These are phyloP conservation scores for Cyclotella atomus DNA, from an alignment of 108 stramenopile genomes.

Conservation along the genomic window DNA sequence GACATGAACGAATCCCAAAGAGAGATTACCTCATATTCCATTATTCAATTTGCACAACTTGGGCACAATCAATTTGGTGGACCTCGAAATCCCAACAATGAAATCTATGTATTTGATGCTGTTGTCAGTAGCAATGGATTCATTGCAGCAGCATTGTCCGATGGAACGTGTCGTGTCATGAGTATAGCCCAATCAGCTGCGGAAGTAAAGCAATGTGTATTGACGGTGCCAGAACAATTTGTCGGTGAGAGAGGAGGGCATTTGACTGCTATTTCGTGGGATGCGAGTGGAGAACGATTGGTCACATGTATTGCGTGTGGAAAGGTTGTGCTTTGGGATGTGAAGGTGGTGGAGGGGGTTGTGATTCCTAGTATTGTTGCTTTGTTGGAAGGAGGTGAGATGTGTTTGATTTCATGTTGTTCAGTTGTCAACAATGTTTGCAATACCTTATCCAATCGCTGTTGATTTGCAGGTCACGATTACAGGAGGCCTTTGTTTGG, in stretches of 20 bases:
- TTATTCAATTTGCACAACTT: slow-evolving; percentile 38
- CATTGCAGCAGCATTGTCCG: slow-evolving; percentile 83
- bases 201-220: slow-evolving; percentile 27
- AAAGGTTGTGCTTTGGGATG: slow-evolving; percentile 67
- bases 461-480: slow-evolving; percentile 56
- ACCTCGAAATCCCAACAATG: slow-evolving; percentile 79
- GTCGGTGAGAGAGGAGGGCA: slow-evolving; percentile 46
- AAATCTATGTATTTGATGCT: slow-evolving; percentile 84
- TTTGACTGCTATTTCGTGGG: slow-evolving; percentile 85
- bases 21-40: slow-evolving; percentile 27
- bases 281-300: slow-evolving; percentile 63
- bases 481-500: slow-evolving; percentile 79
- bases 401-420: neutral
- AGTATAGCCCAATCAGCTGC: neutral
- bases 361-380: slow-evolving; percentile 60
- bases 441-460: neutral
- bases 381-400: slow-evolving; percentile 72
- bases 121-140: slow-evolving; percentile 64
- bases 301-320: slow-evolving; percentile 85
- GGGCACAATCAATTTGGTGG: slow-evolving; percentile 70
- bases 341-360: slow-evolving; percentile 25
- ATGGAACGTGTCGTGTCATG: slow-evolving; percentile 67
- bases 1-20: neutral
- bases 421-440: neutral
- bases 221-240: slow-evolving; percentile 43